phyloP scores from a whole-genome alignment of 106 monocot genomes.

The Phalaenopsis aphrodite region DNA sequence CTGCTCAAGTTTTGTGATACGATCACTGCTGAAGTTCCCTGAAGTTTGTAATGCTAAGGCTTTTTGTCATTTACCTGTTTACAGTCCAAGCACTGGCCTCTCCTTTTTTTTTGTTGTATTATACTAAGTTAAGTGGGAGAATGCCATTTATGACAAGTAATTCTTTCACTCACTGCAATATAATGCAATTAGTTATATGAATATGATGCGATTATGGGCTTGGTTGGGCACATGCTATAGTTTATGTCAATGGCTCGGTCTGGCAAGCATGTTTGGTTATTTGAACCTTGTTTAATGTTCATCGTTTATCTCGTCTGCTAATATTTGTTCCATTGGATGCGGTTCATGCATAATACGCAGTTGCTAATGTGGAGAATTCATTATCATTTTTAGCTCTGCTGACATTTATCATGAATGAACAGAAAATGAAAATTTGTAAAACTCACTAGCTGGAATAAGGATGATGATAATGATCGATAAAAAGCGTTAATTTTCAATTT shows the following conservation, averaged over 20 bases:
- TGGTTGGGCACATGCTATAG: not conserved
- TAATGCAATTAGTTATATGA: not conserved
- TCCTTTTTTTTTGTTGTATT: not conserved
- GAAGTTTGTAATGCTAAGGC: not conserved
- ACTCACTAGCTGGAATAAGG: no score
- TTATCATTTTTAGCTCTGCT: not conserved
- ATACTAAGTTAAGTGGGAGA: not conserved
- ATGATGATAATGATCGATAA: no score
- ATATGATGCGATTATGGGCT: not conserved
- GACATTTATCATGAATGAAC: no score
- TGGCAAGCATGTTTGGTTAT: not conserved
- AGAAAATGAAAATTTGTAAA: no score
- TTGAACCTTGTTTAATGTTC: no score
- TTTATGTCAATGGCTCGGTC: not conserved
- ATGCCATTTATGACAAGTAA: not conserved
- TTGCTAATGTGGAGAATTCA: not conserved
- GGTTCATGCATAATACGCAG: not conserved
- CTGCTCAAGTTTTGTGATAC: not conserved
- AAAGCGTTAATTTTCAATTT: no score
- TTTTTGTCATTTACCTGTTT: not conserved
- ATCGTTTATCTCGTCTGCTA: no score
- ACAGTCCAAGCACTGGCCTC: not conserved
- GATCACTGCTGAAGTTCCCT: not conserved
- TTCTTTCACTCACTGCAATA: not conserved
- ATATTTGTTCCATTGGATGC: not conserved